Evolutionary conservation across 257 asterid species (phyloP), one percentile per base, ranked within the genome.

Genomic region (Primulina eburnea): DNA sequence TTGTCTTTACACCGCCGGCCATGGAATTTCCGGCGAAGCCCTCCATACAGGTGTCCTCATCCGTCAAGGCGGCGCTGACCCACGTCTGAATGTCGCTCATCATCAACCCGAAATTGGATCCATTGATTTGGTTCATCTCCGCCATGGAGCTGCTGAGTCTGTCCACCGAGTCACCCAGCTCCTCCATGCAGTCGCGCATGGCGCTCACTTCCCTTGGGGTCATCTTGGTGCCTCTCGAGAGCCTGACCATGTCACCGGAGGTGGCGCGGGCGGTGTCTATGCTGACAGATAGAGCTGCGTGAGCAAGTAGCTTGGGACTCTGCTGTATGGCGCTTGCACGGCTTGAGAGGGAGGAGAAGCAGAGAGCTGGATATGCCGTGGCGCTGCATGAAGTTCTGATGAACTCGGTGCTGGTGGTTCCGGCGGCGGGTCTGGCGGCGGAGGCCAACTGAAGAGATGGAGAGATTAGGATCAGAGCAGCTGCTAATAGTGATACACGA

Each of bases 31-130:
- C 92, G 38, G 79, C 71, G 50, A 88, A 90, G 17, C 94, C 96
- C 0, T 88, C 94, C 58, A 72, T 82, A 76, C 96, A 90, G 0
- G 96, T 87, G 56, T 85, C 90, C 16, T 84, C 92, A 21, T 90
- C 84, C 0, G 96, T 90, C 87, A 90, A 69, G 64, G 96, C 96
- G 28, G 92, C 92, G 76, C 97, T 90, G 0, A 90, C 90, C 97
- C 97, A 90, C 0, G 96, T 90, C 71, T 86, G 88, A 6, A 85
- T 63, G 28, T 90, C 82, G 40, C 72, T 82, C 82, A 87, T 81
- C 16, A 61, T 57, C 65, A 71, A 2, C 57, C 12, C 83, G 61
- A 82, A 86, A 16, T 86, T 70, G 2, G 80, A 18, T 2, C 82
- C 86, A 32, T 55, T 74, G 2, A 86, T 52, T 11, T 73, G 72